Conservation (phyloP, 2,329 filamentous ascomycete genomes). For the Talaromyces funiculosus region DNA sequence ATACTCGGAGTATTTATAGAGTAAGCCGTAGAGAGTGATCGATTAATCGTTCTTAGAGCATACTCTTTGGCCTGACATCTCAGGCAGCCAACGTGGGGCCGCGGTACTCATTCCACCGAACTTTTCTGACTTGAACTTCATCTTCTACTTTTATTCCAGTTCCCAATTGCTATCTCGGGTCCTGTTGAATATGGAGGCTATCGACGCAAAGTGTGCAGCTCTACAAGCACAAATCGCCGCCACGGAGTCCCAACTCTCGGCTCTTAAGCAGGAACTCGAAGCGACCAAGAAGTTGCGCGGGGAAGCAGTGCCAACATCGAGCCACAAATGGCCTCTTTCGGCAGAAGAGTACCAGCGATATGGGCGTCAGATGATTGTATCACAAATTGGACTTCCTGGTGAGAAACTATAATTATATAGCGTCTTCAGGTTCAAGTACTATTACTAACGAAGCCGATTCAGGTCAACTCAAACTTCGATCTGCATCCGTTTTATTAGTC, state of each 20-base stretch:
- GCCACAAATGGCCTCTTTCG: conserved; percentile 60
- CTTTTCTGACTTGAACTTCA: background rate
- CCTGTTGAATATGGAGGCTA: conserved; percentile 7
- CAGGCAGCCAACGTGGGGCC: background rate
- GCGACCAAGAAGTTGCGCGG: conserved; percentile 24
- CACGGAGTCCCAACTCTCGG: conserved; percentile 31
- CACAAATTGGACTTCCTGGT: conserved; percentile 72
- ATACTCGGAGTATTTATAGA: background rate
- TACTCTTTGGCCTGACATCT: background rate
- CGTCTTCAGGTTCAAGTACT: background rate
- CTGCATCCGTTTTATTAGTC: conserved; percentile 69
- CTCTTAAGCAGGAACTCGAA: conserved; percentile 32
- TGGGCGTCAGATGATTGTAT: conserved; percentile 84
- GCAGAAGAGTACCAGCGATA: conserved; percentile 78
- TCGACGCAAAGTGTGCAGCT: conserved; percentile 19
- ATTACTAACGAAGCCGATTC: background rate
- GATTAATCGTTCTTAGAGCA: background rate
- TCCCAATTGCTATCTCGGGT: too few species aligned
- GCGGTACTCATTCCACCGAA: background rate
- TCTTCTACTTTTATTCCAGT: too few species aligned
- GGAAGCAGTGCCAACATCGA: conserved; percentile 4
- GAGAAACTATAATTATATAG: conserved; percentile 16
- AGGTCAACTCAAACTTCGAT: conserved; percentile 72
- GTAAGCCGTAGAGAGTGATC: background rate
- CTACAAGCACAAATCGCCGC: conserved; percentile 33